These are phyloP conservation scores for Cornus suecica DNA, from an alignment of 148 eudicot genomes.

Conservation along the genomic window DNA sequence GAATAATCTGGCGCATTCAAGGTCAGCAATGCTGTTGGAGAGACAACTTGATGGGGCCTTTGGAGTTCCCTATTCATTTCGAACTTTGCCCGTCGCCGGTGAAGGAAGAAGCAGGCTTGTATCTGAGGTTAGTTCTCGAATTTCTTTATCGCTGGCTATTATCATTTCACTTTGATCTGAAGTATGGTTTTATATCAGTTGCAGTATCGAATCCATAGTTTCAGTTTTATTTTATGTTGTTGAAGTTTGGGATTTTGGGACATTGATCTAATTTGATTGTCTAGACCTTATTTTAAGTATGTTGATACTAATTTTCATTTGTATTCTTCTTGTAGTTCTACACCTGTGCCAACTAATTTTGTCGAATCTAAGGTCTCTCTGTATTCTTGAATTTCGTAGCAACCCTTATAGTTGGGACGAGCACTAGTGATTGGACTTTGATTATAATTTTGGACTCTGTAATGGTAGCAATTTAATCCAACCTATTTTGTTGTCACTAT, in stretches of 20 bases:
- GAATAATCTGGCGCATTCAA: slow-evolving; percentile 31
- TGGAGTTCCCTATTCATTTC: slow-evolving; percentile 54
- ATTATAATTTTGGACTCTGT: not conserved
- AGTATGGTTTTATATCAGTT: not conserved
- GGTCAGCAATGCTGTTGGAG: slow-evolving; percentile 59
- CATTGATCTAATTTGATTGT: not conserved
- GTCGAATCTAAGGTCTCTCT: too few relatives aligned
- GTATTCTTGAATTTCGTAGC: too few relatives aligned
- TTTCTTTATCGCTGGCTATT: not conserved
- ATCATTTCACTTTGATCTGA: not conserved
- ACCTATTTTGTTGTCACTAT: not conserved
- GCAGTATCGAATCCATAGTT: not conserved
- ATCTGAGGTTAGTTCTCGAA: slow-evolving; percentile 63
- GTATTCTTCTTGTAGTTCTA: too few relatives aligned
- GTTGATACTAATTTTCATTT: too few relatives aligned
- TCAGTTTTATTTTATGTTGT: not conserved
- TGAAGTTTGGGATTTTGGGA: not conserved
- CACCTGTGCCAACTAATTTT: too few relatives aligned
- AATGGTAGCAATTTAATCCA: not conserved
- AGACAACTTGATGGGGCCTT: slow-evolving; percentile 60
- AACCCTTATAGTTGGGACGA: too few relatives aligned
- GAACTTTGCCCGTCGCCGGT: slow-evolving; percentile 62
- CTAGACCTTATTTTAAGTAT: not conserved
- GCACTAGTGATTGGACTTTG: too few relatives aligned
- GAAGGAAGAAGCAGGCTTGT: slow-evolving; percentile 87